These are phyloP conservation scores for Cyberlindnera saturnus DNA, from an alignment of 805 yeast species.

Conservation along the genomic window DNA sequence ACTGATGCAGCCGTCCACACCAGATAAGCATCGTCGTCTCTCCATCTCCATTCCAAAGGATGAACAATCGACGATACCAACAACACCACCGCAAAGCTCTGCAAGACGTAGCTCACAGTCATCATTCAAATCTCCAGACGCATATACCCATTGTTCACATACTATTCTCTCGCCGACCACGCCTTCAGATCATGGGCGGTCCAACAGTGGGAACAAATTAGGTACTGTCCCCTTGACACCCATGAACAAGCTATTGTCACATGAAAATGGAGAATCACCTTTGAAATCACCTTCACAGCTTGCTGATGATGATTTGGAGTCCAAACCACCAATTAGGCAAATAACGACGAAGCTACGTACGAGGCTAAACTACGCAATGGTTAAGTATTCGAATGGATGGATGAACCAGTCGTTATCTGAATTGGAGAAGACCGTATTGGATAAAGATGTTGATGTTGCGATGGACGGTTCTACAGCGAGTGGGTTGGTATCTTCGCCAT, in stretches of 20 bases:
- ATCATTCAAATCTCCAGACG: constrained; percentile 17
- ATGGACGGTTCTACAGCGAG: not conserved
- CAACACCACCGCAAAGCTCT: constrained; percentile 18
- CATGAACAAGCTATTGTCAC: not conserved
- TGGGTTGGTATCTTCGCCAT: constrained; percentile 4
- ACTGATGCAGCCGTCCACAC: constrained; percentile 8
- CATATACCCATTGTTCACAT: constrained; percentile 8
- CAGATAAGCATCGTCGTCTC: constrained; percentile 5
- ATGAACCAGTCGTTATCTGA: constrained; percentile 24
- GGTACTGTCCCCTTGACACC: constrained; percentile 24
- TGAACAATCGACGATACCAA: constrained; percentile 7
- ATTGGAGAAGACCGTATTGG: constrained; percentile 17
- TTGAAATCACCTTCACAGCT: constrained; percentile 22
- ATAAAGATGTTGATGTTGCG: constrained; percentile 5
- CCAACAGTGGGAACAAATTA: constrained; percentile 3
- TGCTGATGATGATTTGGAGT: constrained; percentile 15
- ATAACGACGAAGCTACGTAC: constrained; percentile 34
- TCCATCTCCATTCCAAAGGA: not conserved
- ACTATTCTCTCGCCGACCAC: constrained; percentile 18
- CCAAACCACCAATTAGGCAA: constrained; percentile 33
- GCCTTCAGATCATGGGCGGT: constrained; percentile 12
- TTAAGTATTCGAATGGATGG: constrained; percentile 31
- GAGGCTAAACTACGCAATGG: constrained; percentile 35
- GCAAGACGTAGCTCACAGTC: not conserved
- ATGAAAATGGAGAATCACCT: constrained; percentile 12